A percentile compares a stretch with the other conserved stretches of the same genome.
Conservation (phyloP, 768 basidiomycete species). For the Pisolithus microcarpus region DNA sequence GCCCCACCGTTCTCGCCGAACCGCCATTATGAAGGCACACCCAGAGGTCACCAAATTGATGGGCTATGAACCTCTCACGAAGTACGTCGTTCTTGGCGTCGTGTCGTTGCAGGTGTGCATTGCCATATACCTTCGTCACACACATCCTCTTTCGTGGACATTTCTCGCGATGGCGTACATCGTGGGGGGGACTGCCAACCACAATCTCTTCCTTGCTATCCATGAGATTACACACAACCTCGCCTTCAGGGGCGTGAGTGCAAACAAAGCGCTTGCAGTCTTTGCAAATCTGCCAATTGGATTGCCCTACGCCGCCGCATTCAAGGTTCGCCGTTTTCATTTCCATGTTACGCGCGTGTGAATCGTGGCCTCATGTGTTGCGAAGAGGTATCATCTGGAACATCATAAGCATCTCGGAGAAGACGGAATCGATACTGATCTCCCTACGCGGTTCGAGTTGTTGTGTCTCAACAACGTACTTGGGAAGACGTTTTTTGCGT, state of each 20-base stretch:
- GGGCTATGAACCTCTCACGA: constrained; percentile 90
- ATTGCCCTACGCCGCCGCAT: constrained; percentile 89
- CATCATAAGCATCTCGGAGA: constrained; percentile 95
- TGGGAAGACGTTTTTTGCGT: constrained; percentile 98
- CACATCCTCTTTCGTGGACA: constrained; percentile 56
- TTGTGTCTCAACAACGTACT: constrained; percentile 88
- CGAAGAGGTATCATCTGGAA: constrained; percentile 84
- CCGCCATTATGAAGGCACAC: constrained; percentile 88
- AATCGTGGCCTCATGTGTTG: constrained; percentile 4
- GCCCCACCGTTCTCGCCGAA: constrained; percentile 83
- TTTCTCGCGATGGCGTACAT: constrained; percentile 78
- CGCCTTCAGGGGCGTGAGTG: constrained; percentile 74
- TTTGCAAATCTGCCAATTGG: constrained; percentile 92
- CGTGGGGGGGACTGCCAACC: constrained; percentile 92
- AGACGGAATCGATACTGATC: constrained; percentile 93
- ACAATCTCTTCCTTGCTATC: constrained; percentile 96
- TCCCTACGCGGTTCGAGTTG: constrained; percentile 83
- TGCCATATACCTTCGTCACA: constrained; percentile 61
- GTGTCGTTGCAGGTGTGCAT: constrained; percentile 65
- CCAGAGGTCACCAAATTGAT: constrained; percentile 95
- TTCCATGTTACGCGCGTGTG: not conserved
- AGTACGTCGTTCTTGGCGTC: constrained; percentile 81
- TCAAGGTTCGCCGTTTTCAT: constrained; percentile 56
- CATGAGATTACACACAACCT: constrained; percentile 99
- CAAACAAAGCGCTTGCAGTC: constrained; percentile 85